A percentile compares a stretch with the other conserved stretches of the same genome.
Evolutionary conservation across 2,329 filamentous ascomycete species (phyloP).

Genomic region (Ilyonectria mors-panacis): DNA sequence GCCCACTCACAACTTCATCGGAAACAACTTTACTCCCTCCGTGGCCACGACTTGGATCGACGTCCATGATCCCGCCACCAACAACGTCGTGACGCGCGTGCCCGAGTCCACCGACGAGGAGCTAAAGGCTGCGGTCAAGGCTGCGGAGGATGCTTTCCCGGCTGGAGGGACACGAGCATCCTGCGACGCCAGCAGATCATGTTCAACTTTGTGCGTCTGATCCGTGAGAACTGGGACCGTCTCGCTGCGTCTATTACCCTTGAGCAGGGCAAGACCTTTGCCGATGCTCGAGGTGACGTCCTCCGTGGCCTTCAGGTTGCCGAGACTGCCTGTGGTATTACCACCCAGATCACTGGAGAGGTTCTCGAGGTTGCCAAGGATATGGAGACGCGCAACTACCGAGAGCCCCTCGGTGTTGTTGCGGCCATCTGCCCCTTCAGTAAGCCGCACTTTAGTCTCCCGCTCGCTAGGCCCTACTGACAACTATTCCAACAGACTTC

Average conservation of each 20-base stretch:
- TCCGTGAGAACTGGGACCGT: slow-evolving; percentile 81
- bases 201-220: slow-evolving; percentile 81
- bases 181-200: slow-evolving; percentile 80
- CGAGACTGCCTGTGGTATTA: slow-evolving; percentile 80
- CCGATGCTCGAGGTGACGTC: slow-evolving; percentile 80
- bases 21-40: slow-evolving; percentile 79
- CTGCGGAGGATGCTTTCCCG: slow-evolving; percentile 78
- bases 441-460: slow-evolving; percentile 52
- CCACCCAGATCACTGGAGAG: slow-evolving; percentile 80
- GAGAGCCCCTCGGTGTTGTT: slow-evolving; percentile 79
- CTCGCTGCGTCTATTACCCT: slow-evolving; percentile 81
- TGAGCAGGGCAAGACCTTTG: slow-evolving; percentile 84
- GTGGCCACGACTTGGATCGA: slow-evolving; percentile 79
- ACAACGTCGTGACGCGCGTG: slow-evolving; percentile 82
- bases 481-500: slow-evolving; percentile 69
- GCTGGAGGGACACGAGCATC: slow-evolving; percentile 76
- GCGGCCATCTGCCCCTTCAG: slow-evolving; percentile 84
- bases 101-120: slow-evolving; percentile 77
- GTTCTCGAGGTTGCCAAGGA: slow-evolving; percentile 82
- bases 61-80: slow-evolving; percentile 83
- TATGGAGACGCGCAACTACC: slow-evolving; percentile 82
- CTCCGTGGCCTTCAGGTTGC: slow-evolving; percentile 81
- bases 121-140: slow-evolving; percentile 76
- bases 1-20: slow-evolving; percentile 81
- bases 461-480: neutral